Base-by-base conservation (phyloP, 192 early-diverging fungal genomes). In the Physocladia obscura region DNA sequence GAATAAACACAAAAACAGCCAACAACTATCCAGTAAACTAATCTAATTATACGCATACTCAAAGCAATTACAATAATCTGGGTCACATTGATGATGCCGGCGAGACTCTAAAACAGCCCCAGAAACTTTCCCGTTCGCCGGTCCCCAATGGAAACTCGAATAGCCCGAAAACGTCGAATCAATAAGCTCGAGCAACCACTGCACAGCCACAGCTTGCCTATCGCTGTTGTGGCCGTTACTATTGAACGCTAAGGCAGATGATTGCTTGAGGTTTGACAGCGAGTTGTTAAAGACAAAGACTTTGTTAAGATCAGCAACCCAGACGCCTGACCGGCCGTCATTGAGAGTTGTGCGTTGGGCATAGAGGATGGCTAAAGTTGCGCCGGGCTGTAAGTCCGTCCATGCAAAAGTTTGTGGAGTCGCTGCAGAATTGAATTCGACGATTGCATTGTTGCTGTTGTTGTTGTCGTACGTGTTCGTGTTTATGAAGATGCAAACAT, bases 311-410 rank as follows among this genome's bases (percentile, higher is more conserved):
- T 44, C 40, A n/a, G 40, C 40, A 8, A 44, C 40, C 40, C 40
- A 44, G 11, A 44, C 40, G 8, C 11, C 8, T 13, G 40, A 44
- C 11, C 8, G 8, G 40, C 62, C 62, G 49, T 51, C 44, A 31
- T 32, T 50, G 26, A 50, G 48, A 24, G 31, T 11, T 32, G n/a
- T 19, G 6, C 27, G n/a, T 15, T 17, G 19, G 32, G 62, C 62
- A 31, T 65, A 65, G 8, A 65, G 19, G 48, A 65, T 51, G 2
- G 62, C 62, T 21, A 65, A 50, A 6, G 62, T 51, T 30, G n/a
- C 21, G 27, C 62, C 62, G 27, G 44, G 44, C n/a, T 30, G 38
- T 17, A 65, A 31, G 49, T 65, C 62, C 4, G 62, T 29, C 62
- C 62, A 65, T 6, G 48, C 62, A 32, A 65, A 65, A 8, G 62